Evolutionary conservation across 2,329 filamentous ascomycete species (phyloP), one percentile per base, ranked within the genome.

Genomic region (Fonsecaea multimorphosa): DNA sequence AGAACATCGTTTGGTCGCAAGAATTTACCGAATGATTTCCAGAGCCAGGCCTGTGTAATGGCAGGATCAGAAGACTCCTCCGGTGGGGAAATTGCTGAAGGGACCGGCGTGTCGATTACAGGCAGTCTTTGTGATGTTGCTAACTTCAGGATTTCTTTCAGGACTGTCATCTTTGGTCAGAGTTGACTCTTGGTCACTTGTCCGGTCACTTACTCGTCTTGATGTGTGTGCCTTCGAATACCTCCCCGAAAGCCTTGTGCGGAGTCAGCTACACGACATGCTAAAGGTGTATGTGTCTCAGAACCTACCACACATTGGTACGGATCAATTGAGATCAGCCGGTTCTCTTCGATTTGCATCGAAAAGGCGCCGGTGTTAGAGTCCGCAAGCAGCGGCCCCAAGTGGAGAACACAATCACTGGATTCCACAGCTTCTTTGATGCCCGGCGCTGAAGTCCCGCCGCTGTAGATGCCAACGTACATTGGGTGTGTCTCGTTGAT

Each of bases 381-480:
- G 11, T 77, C 76, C 61, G 79, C 81, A 34, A 78, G 75, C 56
- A 82, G 78, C 2, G 81, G 78, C 0, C 82, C 82, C 46, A 84
- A 79, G 61, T 74, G 76, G 7, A 84, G 65, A 7, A 83, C 73
- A 9, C 84, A 68, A 63, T 84, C 82, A 78, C 46, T 62, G 19
- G 54, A 9, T 22, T 62, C 49, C 12, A 62, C 24, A 4, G n/a
- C 34, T 14, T 62, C 49, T 24, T 24, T 14, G 5, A 62, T 34
- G 14, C 49, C 49, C 27, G 32, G 27, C 9, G 12, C 22, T 4
- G 31, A 55, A 7, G 54, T 31, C 5, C 24, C 34, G 11, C 36
- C 59, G 12, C 54, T 62, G 32, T 62, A 62, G 22, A 44, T 54
- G 2, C 59, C 59, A 19, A 16, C 34, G 31, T 36, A 55, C 29